Evolutionary conservation across 176 grass and related monocot genomes (phyloP), one percentile per base, ranked within the genome.

Genomic region (Panicum miliaceum): DNA sequence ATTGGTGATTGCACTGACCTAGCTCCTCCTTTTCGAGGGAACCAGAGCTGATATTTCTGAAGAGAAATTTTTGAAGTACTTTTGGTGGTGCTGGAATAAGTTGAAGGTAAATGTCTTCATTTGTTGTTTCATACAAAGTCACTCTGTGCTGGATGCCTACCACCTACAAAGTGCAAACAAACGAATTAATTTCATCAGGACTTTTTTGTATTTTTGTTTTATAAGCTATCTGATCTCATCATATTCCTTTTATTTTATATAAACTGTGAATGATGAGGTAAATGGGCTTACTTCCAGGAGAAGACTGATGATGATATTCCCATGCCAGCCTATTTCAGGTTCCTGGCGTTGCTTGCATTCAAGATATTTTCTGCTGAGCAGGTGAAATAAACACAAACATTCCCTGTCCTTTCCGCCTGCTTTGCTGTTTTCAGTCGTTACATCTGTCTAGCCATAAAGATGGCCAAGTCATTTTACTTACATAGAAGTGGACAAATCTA

Each of bases 311-410:
- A 96, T 18, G 85, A 96, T 92, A 70, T 90, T 89, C 96, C 96
- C 65, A 99, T 99, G 96, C 96, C 96, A 50, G 82, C 89, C 7
- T 99, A 94, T 86, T 99, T 99, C 85, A 90, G 96, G 37, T 99
- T 99, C 82, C 88, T 99, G 20, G 87, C 96, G 1, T 82, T 99
- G 84, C 81, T 99, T 22, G 96, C 91, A 47, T 96, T 99, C 78
- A 96, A 93, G 89, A 96, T 99, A 66, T 99, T 96, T 85, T 96
- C 91, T 78, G 89, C 89, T 79, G 96, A 99, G 85, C 85, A 93
- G 91, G 93, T 94, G 50, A 61, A 72, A 66, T 40, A 65, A 70
- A 41, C 20, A 37, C 32, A 75, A 54, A 47, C 5, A 59, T 27
- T 53, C 76, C 58, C 20, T 60, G 9, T 22, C 50, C 22, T 75